Percentiles rank a stretch among this genome's conserved stretches.
phyloP scores from a whole-genome alignment of 2,329 filamentous ascomycete species.

The Fusarium pseudoanthophilum region DNA sequence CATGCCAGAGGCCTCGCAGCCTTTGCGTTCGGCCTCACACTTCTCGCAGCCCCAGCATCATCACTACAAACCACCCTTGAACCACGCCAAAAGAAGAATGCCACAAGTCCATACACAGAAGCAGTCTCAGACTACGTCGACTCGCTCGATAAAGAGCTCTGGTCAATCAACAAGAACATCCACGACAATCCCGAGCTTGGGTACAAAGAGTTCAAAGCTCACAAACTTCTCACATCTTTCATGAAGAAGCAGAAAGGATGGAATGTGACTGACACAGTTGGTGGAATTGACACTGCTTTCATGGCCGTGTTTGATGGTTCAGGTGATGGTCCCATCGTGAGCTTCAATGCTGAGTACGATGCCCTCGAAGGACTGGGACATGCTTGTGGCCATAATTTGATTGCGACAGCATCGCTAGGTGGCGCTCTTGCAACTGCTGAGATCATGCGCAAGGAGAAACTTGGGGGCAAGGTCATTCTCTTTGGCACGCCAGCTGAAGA shows the following conservation, averaged over 20 bases:
- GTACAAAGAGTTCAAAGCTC: constrained; percentile 56
- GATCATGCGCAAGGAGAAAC: constrained; percentile 33
- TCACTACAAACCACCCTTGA: background rate
- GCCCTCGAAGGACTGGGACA: constrained; percentile 33
- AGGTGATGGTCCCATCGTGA: constrained; percentile 51
- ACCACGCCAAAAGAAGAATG: constrained; percentile 25
- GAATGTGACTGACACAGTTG: constrained; percentile 54
- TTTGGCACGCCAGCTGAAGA: constrained; percentile 40
- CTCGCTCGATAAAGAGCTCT: constrained; percentile 32
- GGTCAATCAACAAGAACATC: constrained; percentile 53
- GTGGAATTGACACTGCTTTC: constrained; percentile 57
- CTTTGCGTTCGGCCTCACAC: constrained; percentile 1
- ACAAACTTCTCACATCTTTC: constrained; percentile 53
- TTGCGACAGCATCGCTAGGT: constrained; percentile 29
- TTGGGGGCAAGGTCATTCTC: constrained; percentile 30
- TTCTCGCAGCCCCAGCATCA: background rate
- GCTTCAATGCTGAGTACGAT: constrained; percentile 55
- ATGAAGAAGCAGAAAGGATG: constrained; percentile 49
- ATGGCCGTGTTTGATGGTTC: constrained; percentile 54
- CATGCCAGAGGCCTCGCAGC: constrained; percentile 13
- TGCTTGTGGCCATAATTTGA: constrained; percentile 39
- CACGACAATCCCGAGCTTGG: constrained; percentile 58
- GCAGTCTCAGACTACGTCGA: constrained; percentile 31
- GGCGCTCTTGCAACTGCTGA: constrained; percentile 33
- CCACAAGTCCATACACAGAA: constrained; percentile 20